Base-by-base conservation (phyloP, 768 basidiomycete genomes). In the Fomitopsis serialis region DNA sequence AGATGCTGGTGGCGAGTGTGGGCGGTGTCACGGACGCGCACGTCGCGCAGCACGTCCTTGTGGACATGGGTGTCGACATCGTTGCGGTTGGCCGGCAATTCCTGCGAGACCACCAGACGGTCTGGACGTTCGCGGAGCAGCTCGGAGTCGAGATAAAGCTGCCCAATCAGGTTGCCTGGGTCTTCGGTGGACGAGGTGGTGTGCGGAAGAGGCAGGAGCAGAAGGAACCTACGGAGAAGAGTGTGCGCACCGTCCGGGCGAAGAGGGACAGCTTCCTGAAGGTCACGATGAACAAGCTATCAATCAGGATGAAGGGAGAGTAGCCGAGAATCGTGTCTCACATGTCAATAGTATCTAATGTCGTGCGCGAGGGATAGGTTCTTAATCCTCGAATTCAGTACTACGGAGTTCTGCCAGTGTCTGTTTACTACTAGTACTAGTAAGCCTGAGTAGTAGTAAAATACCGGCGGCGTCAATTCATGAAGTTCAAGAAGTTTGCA, bases 131-230 rank as follows among this genome's bases (percentile, higher is more conserved):
- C 61, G 81, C 82, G 1, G 78, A 81, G 22, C 78, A 82, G 36
- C 61, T 85, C 24, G 79, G 75, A 2, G 76, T 82, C 5, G 60
- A 68, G 25, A 68, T 80, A n/a, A 68, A 70, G 22, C n/a, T 72
- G 5, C 75, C 80, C 1, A 64, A 78, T 54, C 82, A 84, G 65
- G 82, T 84, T 44, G 70, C 71, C 43, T 84, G 82, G 81, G 72
- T 64, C 1, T 80, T 80, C 57, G 58, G 48, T 15, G 77, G 79
- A 17, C 48, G 59, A 15, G 57, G 57, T 34, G 48, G 35, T 37
- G 36, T 36, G 7, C n/a, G 19, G 17, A 36, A 27, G 48, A 32
- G 11, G 29, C 11, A 5, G 29, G 29, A 32, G 29, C 29, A 11
- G 29, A 11, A 32, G 11, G 29, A 32, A 32, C 11, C 29, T 32